Conservation (phyloP, 2,329 filamentous ascomycete genomes). For the Penicillium glabrum region DNA sequence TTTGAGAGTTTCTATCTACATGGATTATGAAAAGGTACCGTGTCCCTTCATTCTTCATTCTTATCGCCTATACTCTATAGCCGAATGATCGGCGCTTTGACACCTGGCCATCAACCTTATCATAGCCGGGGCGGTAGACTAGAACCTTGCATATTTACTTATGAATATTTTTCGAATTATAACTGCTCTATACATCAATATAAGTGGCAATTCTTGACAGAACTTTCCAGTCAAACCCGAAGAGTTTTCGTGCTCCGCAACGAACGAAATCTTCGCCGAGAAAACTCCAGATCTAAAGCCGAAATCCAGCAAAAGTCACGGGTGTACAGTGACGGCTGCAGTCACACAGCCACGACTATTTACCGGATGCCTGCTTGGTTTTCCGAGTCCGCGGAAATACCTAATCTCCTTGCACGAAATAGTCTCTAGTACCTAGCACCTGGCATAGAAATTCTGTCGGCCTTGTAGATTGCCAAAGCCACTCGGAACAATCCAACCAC, state of each 20-base stretch:
- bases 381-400: background rate
- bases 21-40: background rate
- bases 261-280: background rate
- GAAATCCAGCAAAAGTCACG: background rate
- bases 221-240: background rate
- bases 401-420: background rate
- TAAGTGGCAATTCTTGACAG: background rate
- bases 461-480: background rate
- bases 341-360: background rate
- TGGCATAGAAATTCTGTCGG: background rate
- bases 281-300: conserved; percentile 4
- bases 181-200: too few species aligned
- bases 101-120: background rate
- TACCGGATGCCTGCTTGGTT: background rate
- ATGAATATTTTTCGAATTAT: too few species aligned
- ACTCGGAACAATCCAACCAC: conserved; percentile 3
- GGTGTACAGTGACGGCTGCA: background rate
- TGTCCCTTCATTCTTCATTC: too few species aligned
- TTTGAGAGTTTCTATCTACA: background rate
- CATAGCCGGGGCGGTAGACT: background rate
- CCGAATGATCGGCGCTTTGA: background rate
- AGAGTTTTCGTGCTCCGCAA: background rate
- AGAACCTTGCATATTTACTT: background rate
- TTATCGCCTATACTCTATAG: background rate
- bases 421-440: background rate